Conservation (phyloP, 106 monocot genomes). For the Allium sativum region DNA sequence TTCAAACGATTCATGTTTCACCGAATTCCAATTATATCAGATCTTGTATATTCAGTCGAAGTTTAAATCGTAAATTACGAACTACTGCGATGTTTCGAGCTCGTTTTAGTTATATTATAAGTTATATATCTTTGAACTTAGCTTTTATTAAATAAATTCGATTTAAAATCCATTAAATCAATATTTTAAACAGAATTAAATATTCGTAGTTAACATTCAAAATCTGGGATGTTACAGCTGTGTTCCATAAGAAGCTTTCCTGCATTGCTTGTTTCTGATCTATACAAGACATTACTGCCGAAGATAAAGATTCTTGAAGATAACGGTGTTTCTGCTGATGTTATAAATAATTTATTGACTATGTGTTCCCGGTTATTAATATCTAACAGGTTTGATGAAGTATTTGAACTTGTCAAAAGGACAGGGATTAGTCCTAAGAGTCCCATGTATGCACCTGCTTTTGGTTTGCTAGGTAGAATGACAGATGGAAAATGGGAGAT, state of each 20-base stretch:
- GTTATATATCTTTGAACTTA: no score
- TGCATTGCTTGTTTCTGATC: constrained; percentile 4
- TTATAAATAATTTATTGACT: constrained; percentile 4
- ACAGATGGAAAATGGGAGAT: background rate
- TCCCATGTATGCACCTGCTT: constrained; percentile 9
- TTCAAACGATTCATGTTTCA: no score
- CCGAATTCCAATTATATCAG: no score
- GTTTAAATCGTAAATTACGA: no score
- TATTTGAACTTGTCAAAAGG: background rate
- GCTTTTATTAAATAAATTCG: no score
- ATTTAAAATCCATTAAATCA: no score
- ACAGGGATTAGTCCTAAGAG: constrained; percentile 15
- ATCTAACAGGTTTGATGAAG: constrained; percentile 1
- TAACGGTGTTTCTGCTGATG: constrained; percentile 4
- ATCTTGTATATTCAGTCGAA: no score
- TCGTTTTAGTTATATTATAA: no score
- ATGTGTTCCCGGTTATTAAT: constrained; percentile 1
- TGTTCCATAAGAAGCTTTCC: background rate
- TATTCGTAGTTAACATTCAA: no score
- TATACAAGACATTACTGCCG: background rate
- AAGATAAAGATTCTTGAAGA: constrained; percentile 6
- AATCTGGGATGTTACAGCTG: no score
- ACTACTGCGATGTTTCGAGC: no score
- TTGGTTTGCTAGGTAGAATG: constrained; percentile 6
- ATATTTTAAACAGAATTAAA: no score